Base-by-base conservation (phyloP, 495 filamentous ascomycete genomes). In the Penicillium odoratum region DNA sequence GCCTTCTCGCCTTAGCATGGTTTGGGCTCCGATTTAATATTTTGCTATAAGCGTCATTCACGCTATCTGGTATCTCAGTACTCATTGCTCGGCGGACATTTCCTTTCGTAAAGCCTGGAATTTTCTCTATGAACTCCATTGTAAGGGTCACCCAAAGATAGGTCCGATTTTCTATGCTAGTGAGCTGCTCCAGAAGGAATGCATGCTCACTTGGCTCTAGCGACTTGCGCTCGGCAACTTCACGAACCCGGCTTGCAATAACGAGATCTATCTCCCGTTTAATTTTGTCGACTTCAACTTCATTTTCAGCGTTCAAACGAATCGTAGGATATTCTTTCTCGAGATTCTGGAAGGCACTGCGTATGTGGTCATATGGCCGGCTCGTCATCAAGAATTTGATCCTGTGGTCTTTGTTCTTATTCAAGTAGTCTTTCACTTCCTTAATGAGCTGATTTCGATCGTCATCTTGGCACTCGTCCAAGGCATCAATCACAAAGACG, bases 301-400 rank as follows among this genome's bases (percentile, higher is more conserved):
- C 60, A 25, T 60, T 53, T 18, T 75, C 65, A 29, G 64, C 78
- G 21, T 55, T 62, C 18, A 83, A 59, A 31, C 70, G 73, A 34
- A 81, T 67, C 4, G 57, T 53, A 0, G 74, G 69, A 2, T 65
- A 48, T 2, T 60, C 53, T 1, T 33, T 40, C 0, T 59, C 51
- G 9, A 60, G 29, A 5, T 67, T 11, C 1, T 53, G 63, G 45
- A 82, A 78, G 0, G 48, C 52, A 0, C 51, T 49, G 42, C 67
- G 58, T 26, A 84, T 80, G 13, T 69, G 18, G 4, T 33, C 16
- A 51, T 77, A 80, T 0, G 77, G 81, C 0, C 81, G 74, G 58
- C 78, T 78, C 0, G 80, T 83, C 1, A 81, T 48, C 18, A 83
- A 62, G 49, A 81, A 77, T 58, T 80, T 80, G 5, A 81, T 26